Evolutionary conservation across 225 moss, liverwort and hornwort species (phyloP).

Genomic region (Straminergon stramineum): DNA sequence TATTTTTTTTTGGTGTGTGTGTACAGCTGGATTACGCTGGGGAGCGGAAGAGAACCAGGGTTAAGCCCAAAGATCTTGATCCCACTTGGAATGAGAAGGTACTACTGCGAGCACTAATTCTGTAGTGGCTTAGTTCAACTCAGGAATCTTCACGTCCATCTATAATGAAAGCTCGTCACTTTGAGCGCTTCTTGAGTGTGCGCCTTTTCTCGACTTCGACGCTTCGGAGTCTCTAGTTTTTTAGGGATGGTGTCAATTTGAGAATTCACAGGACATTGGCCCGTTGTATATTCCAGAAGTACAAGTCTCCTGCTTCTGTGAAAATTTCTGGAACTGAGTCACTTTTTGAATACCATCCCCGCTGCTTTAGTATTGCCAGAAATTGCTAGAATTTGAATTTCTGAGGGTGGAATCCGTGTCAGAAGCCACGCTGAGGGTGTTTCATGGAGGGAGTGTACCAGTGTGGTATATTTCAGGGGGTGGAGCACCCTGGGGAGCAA

Average conservation of each 20-base stretch:
- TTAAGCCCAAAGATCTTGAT: constrained; percentile 51
- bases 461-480: too few relatives aligned
- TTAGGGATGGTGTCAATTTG: not conserved
- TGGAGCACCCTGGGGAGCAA: not conserved
- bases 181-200: not conserved
- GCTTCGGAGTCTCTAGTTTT: not conserved
- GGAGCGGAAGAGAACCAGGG: constrained; percentile 61
- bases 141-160: not conserved
- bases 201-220: not conserved
- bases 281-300: not conserved
- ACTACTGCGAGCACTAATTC: not conserved
- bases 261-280: not conserved
- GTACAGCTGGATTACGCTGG: constrained; percentile 66
- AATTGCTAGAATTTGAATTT: not conserved
- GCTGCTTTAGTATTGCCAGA: not conserved
- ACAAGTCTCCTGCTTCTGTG: not conserved
- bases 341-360: not conserved
- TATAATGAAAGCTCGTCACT: not conserved
- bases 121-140: not conserved
- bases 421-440: not conserved
- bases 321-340: not conserved
- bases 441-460: not conserved
- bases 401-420: not conserved
- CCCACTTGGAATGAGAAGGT: constrained; percentile 82
- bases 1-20: not conserved